Evolutionary conservation across 139 green algal genomes (phyloP), one percentile per base, ranked within the genome.

Genomic region (Coelastrella sp.): DNA sequence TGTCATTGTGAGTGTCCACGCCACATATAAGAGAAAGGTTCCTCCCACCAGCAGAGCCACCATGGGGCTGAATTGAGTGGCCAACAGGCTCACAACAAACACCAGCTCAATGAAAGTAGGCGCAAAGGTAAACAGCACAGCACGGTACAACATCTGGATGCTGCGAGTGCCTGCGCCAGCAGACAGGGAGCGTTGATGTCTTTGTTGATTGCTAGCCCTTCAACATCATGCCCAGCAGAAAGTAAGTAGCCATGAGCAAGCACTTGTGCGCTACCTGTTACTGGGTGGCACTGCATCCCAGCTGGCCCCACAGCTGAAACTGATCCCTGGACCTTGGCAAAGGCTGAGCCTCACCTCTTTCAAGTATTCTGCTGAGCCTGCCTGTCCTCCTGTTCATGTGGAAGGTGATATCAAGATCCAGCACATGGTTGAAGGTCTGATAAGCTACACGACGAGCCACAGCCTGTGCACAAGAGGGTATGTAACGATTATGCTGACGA

Each of bases 121-220:
- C 15, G 98, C 76, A 79, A 99, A 98, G 20, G 97, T 99, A 94
- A 99, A 99, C 11, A 99, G 94, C 6, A 99, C 92, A 4, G 96
- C 95, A 4, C 97, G 90, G 91, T 99, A 99, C n/a, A 99, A 94
- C 92, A 98, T 98, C 65, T 95, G 95, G n/a, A 99, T 94, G 89
- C 90, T 95, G 27, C 98, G 94, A 7, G 96, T 98, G 70, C 98
- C 97, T 96, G 93, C 25, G 72, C 11, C 17, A 76, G 17, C 7
- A 35, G 68, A 76, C 17, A 25, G 19, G 63, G 63, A 70, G 14
- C 14, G 63, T 20, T 70, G 63, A 70, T 70, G 63, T 15, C 35
- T 49, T 49, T 49, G 35, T 49, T 49, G 35, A 49, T 49, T 49
- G 35, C 35, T 49, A 49, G 35, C 35, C 35, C 35, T 49, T 49